These are phyloP conservation scores for Pascua guehoae DNA, from an alignment of 1,284 basidiomycete species.

Conservation along the genomic window DNA sequence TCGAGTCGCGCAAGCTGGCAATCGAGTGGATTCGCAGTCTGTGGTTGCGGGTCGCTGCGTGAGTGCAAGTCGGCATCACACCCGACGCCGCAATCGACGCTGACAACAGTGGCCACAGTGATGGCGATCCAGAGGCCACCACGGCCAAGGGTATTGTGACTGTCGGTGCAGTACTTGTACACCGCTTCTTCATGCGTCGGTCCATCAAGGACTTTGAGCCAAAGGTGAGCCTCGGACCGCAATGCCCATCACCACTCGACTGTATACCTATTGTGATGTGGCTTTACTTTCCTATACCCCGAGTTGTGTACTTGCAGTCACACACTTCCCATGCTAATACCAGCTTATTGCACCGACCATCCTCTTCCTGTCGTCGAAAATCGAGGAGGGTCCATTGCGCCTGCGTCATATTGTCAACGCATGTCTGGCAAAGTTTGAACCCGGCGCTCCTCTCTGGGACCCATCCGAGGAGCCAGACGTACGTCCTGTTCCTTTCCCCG, in stretches of 20 bases:
- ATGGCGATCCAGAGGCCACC: slow-evolving; percentile 17
- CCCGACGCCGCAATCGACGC: background rate
- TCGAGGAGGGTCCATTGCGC: slow-evolving; percentile 41
- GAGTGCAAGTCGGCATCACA: background rate
- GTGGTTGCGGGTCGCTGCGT: slow-evolving; percentile 15
- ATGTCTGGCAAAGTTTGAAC: slow-evolving; percentile 33
- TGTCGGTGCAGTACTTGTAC: slow-evolving; percentile 83
- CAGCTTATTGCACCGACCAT: slow-evolving; percentile 85
- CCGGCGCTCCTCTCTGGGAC: slow-evolving; percentile 21
- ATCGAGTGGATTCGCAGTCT: slow-evolving; percentile 19
- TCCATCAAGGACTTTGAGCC: slow-evolving; percentile 74
- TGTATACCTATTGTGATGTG: background rate
- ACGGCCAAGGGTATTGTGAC: slow-evolving; percentile 54
- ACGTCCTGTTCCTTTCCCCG: background rate
- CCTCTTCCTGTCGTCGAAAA: slow-evolving; percentile 87
- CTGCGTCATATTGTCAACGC: slow-evolving; percentile 39
- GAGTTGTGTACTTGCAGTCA: no score
- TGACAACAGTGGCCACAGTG: slow-evolving; percentile 1
- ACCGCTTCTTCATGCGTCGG: slow-evolving; percentile 90
- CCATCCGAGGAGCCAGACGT: slow-evolving; percentile 13
- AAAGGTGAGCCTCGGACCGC: slow-evolving; percentile 21
- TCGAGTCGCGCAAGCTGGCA: slow-evolving; percentile 25
- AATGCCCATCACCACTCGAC: no score
- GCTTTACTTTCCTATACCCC: no score
- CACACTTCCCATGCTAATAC: background rate